Evolutionary conservation across 495 filamentous ascomycete species (phyloP).

Genomic region (Sordaria brevicollis): DNA sequence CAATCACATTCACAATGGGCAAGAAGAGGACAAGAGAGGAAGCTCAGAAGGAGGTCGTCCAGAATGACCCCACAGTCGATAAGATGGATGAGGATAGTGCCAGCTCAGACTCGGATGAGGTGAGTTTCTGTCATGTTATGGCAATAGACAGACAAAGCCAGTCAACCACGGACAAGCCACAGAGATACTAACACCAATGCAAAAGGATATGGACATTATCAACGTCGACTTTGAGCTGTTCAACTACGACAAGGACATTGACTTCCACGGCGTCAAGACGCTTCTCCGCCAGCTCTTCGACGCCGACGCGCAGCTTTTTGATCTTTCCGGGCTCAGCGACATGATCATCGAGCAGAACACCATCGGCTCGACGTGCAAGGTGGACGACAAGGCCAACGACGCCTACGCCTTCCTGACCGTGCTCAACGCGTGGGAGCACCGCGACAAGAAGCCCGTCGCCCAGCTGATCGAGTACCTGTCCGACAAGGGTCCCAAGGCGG

Average conservation of each 20-base stretch:
- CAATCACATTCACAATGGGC: constrained; percentile 22
- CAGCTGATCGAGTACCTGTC: constrained; percentile 62
- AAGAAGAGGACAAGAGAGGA: constrained; percentile 39
- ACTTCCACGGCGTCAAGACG: constrained; percentile 91
- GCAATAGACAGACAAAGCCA: constrained; percentile 15
- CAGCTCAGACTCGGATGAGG: constrained; percentile 26
- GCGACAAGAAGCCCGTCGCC: constrained; percentile 59
- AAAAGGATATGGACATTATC: constrained; percentile 75
- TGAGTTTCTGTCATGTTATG: constrained; percentile 23
- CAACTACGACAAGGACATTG: constrained; percentile 78
- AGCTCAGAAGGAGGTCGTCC: constrained; percentile 15
- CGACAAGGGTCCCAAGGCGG: constrained; percentile 42
- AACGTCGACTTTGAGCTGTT: constrained; percentile 99
- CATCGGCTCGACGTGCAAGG: constrained; percentile 90
- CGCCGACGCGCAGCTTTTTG: constrained; percentile 70
- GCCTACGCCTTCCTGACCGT: constrained; percentile 92
- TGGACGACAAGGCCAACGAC: constrained; percentile 86
- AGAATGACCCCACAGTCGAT: constrained; percentile 27
- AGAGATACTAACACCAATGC: neutral
- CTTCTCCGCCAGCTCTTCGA: constrained; percentile 93
- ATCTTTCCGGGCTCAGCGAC: constrained; percentile 76
- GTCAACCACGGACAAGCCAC: constrained; percentile 6
- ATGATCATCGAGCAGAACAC: constrained; percentile 81
- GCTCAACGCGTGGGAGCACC: constrained; percentile 72
- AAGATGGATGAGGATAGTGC: constrained; percentile 40